Base-by-base conservation (phyloP, 2,329 filamentous ascomycete genomes). In the Clonostachys chloroleuca region DNA sequence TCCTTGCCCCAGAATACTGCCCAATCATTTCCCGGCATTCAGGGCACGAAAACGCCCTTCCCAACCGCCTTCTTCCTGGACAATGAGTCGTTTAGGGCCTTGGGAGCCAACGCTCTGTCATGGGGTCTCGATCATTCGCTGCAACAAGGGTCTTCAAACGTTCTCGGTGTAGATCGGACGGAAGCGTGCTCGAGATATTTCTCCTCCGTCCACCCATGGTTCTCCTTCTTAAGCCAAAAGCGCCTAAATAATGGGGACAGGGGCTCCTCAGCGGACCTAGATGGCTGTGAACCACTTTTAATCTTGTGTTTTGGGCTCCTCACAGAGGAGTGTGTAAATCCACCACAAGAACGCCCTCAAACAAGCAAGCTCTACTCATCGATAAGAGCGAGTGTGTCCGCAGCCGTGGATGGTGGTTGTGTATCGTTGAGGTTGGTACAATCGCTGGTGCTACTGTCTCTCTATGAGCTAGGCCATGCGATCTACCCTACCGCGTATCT, bases 401-500 rank as follows among this genome's bases (percentile, higher is more conserved):
- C 41, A 16, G 43, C 47, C 30, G 53, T 52, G 24, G 34, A 24
- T 4, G 46, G 41, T n/a, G 52, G 51, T 6, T 49, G 51, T 34
- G 49, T 53, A 5, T 53, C 53, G 6, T 39, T 55, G 12, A 40
- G 49, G 1, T 42, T 57, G 2, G 33, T 55, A 0, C 53, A 57
- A 33, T 51, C 50, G 14, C 42, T 53, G 6, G 42, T 53, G 5
- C 43, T 55, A 3, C 7, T 55, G 4, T 43, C 49, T 1, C 20
- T 50, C 8, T 52, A 50, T 36, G 54, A 56, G 24, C 12, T 50
- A 16, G 45, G 44, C 2, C 51, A 54, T 20, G 48, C 48, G 1
- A 52, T 55, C 13, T 51, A 53, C 44, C 54, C 54, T 16, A 53
- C 50, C 17, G 52, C 54, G 12, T 56, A 51, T 40, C 37, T 54